Percentiles rank a stretch among this genome's conserved stretches.
These are phyloP conservation scores for Penicillium soppii DNA, from an alignment of 495 filamentous ascomycete species.

Conservation along the genomic window DNA sequence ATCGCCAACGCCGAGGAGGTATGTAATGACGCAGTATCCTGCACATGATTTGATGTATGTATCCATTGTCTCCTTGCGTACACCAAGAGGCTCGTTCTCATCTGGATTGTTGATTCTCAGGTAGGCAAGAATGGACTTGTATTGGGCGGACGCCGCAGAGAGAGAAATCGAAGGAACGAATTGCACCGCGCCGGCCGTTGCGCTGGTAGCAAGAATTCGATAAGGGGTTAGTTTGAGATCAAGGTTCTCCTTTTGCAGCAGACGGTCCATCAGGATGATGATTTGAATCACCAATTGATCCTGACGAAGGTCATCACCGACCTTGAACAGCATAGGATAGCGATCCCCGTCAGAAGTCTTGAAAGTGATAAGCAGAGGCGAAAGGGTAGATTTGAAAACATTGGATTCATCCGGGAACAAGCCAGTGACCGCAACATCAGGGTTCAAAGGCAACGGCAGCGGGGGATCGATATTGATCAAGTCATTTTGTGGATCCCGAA, in stretches of 20 bases:
- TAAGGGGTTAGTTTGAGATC: conserved; percentile 95
- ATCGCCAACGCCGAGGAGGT: conserved; percentile 96
- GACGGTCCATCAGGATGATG: conserved; percentile 95
- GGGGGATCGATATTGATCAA: conserved; percentile 79
- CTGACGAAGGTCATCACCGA: conserved; percentile 93
- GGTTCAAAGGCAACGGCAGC: conserved; percentile 86
- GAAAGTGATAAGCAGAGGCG: conserved; percentile 88
- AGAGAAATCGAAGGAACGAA: conserved; percentile 86
- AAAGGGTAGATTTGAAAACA: conserved; percentile 93
- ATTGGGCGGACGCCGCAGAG: conserved; percentile 75
- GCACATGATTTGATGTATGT: conserved; percentile 95
- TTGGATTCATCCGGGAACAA: conserved; percentile 80
- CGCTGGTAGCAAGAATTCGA: conserved; percentile 89
- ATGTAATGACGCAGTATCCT: conserved; percentile 98
- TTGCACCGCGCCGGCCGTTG: conserved; percentile 85
- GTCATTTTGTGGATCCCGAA: conserved; percentile 89
- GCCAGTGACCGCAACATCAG: conserved; percentile 72
- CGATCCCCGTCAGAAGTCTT: conserved; percentile 71
- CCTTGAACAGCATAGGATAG: conserved; percentile 95
- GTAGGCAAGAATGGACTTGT: conserved; percentile 82
- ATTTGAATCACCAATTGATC: conserved; percentile 98
- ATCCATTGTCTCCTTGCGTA: conserved; percentile 90
- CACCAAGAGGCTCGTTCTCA: conserved; percentile 73
- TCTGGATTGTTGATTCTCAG: conserved; percentile 90
- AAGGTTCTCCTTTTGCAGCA: conserved; percentile 94